Evolutionary conservation across 768 basidiomycete species (phyloP).

Genomic region (Leccinum disarticulatum): DNA sequence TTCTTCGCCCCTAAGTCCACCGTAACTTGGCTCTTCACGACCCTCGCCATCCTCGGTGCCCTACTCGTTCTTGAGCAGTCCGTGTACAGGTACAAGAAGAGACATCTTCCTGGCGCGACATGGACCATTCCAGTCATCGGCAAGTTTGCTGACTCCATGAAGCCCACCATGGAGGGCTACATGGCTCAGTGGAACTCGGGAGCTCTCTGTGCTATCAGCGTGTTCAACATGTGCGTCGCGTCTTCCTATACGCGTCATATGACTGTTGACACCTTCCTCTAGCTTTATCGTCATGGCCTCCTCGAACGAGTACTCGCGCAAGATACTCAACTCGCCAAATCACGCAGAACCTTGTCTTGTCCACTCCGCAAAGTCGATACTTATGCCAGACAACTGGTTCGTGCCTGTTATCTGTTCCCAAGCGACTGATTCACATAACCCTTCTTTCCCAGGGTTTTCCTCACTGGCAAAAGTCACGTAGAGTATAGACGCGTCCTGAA

Average conservation of each 20-base stretch:
- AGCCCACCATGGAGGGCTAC: slow-evolving; percentile 90
- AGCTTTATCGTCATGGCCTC: slow-evolving; percentile 99
- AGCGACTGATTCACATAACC: background rate
- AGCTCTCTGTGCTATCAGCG: slow-evolving; percentile 83
- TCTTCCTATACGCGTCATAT: background rate
- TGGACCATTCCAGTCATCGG: slow-evolving; percentile 99
- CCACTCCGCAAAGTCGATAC: slow-evolving; percentile 83
- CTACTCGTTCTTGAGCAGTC: slow-evolving; percentile 86
- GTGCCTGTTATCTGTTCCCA: slow-evolving; percentile 14
- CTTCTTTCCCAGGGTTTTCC: slow-evolving; percentile 77
- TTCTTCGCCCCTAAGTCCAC: slow-evolving; percentile 35
- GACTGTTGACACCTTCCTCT: slow-evolving; percentile 10
- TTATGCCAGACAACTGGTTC: slow-evolving; percentile 86
- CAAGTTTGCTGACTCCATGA: slow-evolving; percentile 89
- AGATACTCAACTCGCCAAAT: slow-evolving; percentile 91
- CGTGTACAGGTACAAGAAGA: slow-evolving; percentile 88
- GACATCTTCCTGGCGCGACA: slow-evolving; percentile 76
- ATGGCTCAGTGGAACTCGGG: slow-evolving; percentile 91
- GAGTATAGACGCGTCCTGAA: slow-evolving; percentile 93
- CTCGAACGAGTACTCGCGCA: slow-evolving; percentile 88
- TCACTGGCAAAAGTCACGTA: slow-evolving; percentile 89
- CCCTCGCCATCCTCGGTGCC: slow-evolving; percentile 62
- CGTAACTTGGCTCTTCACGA: slow-evolving; percentile 63
- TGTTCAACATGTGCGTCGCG: slow-evolving; percentile 89
- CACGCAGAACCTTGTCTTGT: slow-evolving; percentile 95